A percentile compares a stretch with the other conserved stretches of the same genome.
Evolutionary conservation across 1,284 basidiomycete genomes (phyloP).

Genomic region (Ceratobasidium papillatum): DNA sequence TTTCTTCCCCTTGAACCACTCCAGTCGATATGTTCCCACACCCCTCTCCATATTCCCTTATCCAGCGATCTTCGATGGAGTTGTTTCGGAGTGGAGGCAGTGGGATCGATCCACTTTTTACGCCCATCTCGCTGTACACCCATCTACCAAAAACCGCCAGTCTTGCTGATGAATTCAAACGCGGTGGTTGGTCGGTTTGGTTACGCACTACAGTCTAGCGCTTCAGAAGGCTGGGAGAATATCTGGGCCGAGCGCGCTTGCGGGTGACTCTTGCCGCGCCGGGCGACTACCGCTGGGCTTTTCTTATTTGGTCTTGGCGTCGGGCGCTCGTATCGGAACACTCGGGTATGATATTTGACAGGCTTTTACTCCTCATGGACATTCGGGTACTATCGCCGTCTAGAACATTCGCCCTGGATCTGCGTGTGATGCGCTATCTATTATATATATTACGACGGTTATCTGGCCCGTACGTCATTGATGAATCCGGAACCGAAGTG

Average conservation of each 20-base stretch:
- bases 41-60: neutral
- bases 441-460: neutral
- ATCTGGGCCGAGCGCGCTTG: neutral
- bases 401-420: too few relatives aligned
- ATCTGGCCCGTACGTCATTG: constrained; percentile 2
- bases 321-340: neutral
- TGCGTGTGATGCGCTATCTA: too few relatives aligned
- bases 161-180: neutral
- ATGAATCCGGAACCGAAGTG: neutral
- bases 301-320: neutral
- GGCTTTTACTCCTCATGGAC: neutral
- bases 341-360: neutral
- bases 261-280: neutral
- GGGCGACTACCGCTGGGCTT: neutral
- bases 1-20: too few relatives aligned
- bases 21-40: too few relatives aligned
- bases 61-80: neutral
- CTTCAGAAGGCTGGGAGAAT: neutral
- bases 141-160: too few relatives aligned
- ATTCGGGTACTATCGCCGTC: constrained; percentile 15
- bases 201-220: neutral
- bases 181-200: neutral
- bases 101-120: neutral
- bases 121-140: neutral
- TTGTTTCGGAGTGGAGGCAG: neutral